Evolutionary conservation across 2,329 filamentous ascomycete species (phyloP), one percentile per base, ranked within the genome.

Genomic region (Trichophyton benhamiae): DNA sequence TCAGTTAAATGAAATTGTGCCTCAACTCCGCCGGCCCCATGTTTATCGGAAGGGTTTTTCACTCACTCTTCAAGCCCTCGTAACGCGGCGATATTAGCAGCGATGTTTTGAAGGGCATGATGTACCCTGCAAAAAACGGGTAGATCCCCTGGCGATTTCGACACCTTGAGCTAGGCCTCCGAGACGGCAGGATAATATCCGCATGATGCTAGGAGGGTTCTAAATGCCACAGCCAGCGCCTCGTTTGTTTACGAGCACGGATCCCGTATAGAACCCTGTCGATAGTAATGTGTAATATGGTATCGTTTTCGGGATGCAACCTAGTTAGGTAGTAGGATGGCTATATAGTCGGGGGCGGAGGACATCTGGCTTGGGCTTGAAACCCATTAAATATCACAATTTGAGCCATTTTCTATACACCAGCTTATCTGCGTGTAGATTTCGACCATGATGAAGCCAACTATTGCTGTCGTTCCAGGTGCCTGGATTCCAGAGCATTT

Each of bases 401-500:
- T 11, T 48, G 44, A 25, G 20, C 44, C 44, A 48, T 48, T 20
- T 17, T 25, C 27, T 25, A 27, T 30, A n/a, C 22, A n/a, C 27
- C 49, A 53, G 49, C 49, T 33, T 53, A 53, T 30, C 49, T 53
- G 48, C 17, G 17, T 30, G 49, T 53, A 53, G 11, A 53, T 42
- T n/a, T 58, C 52, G 55, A 30, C 8, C 15, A 58, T 41, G 30
- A 13, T 41, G 15, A 75, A 74, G 62, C 72, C 72, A 1, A 67
- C 70, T 11, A 65, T 76, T 57, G 69, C 75, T 60, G 62, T 75
- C 57, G 63, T 75, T 6, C 72, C 71, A 7, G 74, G 73, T n/a
- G 72, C 70, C 33, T 74, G 76, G 65, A 62, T 64, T 0, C 72
- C 74, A 7, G 60, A 58, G 3, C 65, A 63, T 63, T 58, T 58